Conservation (phyloP, 345 rosid species). For the Carallia pectinifolia region DNA sequence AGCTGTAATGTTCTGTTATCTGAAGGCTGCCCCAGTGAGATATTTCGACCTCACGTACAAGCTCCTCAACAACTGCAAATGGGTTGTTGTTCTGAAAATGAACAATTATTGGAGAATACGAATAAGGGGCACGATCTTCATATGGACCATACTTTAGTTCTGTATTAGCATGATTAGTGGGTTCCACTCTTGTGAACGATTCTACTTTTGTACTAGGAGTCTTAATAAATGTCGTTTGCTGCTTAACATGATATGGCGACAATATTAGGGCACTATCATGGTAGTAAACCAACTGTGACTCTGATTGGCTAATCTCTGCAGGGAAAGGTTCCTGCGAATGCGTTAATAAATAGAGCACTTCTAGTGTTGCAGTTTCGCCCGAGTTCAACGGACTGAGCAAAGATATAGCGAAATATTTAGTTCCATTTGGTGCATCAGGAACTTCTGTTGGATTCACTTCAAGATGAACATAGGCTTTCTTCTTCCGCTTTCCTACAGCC, state of each 20-base stretch:
- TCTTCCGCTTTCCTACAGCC: slow-evolving; percentile 75
- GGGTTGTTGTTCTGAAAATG: slow-evolving; percentile 96
- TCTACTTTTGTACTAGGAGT: slow-evolving; percentile 81
- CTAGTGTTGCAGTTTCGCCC: slow-evolving; percentile 67
- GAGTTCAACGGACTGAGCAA: slow-evolving; percentile 57
- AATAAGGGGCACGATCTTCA: slow-evolving; percentile 64
- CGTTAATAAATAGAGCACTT: slow-evolving; percentile 75
- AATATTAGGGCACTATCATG: slow-evolving; percentile 70
- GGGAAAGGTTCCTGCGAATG: slow-evolving; percentile 95
- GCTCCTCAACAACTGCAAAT: slow-evolving; percentile 97
- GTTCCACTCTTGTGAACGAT: slow-evolving; percentile 84
- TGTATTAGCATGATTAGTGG: slow-evolving; percentile 62
- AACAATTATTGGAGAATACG: slow-evolving; percentile 70
- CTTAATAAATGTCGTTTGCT: slow-evolving; percentile 75
- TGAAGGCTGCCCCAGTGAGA: slow-evolving; percentile 99
- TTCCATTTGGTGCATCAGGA: slow-evolving; percentile 72
- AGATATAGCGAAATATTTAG: slow-evolving; percentile 51
- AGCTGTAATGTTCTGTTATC: slow-evolving; percentile 76
- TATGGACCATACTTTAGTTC: slow-evolving; percentile 94
- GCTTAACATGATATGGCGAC: slow-evolving; percentile 77
- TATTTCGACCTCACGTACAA: slow-evolving; percentile 86
- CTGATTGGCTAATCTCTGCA: slow-evolving; percentile 83
- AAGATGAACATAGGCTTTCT: slow-evolving; percentile 56
- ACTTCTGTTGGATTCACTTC: slow-evolving; percentile 60
- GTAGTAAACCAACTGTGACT: slow-evolving; percentile 85